phyloP scores from a whole-genome alignment of 2,329 filamentous ascomycete species.

The Boeremia lycopersici region DNA sequence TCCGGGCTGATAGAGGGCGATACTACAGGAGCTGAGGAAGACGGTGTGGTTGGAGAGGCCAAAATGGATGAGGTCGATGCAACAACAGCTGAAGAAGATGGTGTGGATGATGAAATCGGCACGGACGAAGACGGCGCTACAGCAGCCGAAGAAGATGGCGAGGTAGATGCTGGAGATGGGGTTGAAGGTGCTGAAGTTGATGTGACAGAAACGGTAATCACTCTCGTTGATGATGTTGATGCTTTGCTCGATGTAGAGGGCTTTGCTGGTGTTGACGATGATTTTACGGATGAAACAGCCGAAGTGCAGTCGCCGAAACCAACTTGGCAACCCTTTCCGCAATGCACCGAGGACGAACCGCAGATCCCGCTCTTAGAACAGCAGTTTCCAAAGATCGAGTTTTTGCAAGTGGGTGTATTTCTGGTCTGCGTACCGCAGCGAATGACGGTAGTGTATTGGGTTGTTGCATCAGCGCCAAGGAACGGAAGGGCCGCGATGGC shows the following conservation, averaged over 20 bases:
- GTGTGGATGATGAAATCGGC: not conserved
- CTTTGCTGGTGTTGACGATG: not conserved
- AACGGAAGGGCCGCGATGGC: slow-evolving; percentile 14
- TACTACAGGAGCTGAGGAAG: slow-evolving; percentile 7
- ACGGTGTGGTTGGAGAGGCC: not conserved
- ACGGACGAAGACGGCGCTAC: not conserved
- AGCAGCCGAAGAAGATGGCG: not conserved
- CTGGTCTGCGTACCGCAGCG: slow-evolving; percentile 12
- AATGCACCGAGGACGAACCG: slow-evolving; percentile 38
- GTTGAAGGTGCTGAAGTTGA: not conserved
- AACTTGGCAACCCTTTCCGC: slow-evolving; percentile 41
- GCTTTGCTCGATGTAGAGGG: not conserved
- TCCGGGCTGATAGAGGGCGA: slow-evolving; percentile 2
- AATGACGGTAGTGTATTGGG: not conserved
- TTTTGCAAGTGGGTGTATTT: slow-evolving; percentile 46
- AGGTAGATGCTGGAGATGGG: slow-evolving; percentile 1
- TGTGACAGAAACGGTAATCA: not conserved
- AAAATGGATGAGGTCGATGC: not conserved
- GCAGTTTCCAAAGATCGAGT: slow-evolving; percentile 53
- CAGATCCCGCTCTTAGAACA: slow-evolving; percentile 54
- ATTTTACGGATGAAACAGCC: not conserved
- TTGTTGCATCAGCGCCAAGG: slow-evolving; percentile 6
- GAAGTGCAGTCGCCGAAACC: slow-evolving; percentile 39
- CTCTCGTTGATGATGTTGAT: slow-evolving; percentile 1
- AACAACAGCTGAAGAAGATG: not conserved